Evolutionary conservation across 305 asterid species (phyloP).

Genomic region (Vinca major): DNA sequence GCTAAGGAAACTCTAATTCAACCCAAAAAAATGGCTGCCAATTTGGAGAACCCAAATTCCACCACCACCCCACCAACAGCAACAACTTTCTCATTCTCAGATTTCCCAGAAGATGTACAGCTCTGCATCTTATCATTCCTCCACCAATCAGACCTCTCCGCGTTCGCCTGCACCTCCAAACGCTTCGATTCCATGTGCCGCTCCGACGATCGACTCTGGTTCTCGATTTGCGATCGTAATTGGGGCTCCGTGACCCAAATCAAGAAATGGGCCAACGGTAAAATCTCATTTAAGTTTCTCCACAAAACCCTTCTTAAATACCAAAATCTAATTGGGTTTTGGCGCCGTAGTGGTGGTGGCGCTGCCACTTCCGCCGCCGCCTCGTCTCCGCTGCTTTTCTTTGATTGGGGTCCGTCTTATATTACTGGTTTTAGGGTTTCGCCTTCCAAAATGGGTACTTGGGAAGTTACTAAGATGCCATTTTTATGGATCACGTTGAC

Average conservation of each 20-base stretch:
- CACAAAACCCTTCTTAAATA: slow-evolving; percentile 51
- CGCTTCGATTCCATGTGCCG: slow-evolving; percentile 55
- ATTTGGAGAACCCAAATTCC: background rate
- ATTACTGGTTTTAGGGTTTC: slow-evolving; percentile 59
- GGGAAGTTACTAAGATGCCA: slow-evolving; percentile 53
- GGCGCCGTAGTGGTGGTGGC: slow-evolving; percentile 56
- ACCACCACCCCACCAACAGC: background rate
- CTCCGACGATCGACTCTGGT: slow-evolving; percentile 69
- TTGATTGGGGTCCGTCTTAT: slow-evolving; percentile 77
- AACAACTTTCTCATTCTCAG: slow-evolving; percentile 39
- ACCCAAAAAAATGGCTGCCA: background rate
- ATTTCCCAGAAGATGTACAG: slow-evolving; percentile 94
- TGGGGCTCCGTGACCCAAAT: slow-evolving; percentile 79
- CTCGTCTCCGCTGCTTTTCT: slow-evolving; percentile 42
- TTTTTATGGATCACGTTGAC: slow-evolving; percentile 59
- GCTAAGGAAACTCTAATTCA: background rate
- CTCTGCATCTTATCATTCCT: slow-evolving; percentile 74
- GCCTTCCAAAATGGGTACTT: slow-evolving; percentile 42
- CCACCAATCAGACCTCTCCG: slow-evolving; percentile 50
- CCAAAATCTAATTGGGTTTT: slow-evolving; percentile 74
- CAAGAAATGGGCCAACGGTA: slow-evolving; percentile 62
- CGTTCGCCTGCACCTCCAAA: slow-evolving; percentile 72
- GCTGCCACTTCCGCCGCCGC: slow-evolving; percentile 32
- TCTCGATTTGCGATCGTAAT: slow-evolving; percentile 74
- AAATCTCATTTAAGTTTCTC: slow-evolving; percentile 47